A percentile compares a stretch with the other conserved stretches of the same genome.
These are phyloP conservation scores for Arachnomyces sp. DNA, from an alignment of 2,329 filamentous ascomycete species.

Conservation along the genomic window DNA sequence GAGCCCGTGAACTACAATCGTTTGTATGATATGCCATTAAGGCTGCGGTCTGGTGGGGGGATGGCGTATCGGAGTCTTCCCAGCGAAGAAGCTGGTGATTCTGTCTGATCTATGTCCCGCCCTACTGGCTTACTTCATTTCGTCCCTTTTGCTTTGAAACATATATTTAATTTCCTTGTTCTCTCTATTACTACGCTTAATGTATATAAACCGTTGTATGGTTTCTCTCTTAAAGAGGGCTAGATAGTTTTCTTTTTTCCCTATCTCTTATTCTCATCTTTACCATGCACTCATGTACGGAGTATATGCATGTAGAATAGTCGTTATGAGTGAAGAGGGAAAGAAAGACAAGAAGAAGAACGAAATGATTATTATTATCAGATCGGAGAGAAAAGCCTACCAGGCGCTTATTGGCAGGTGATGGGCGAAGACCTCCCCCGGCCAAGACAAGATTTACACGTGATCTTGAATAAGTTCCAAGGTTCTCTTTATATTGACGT, in stretches of 20 bases:
- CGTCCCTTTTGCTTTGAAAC: conserved; percentile 2
- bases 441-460: too few species aligned
- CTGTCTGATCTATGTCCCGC: conserved; percentile 12
- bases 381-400: too few species aligned
- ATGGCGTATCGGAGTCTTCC: conserved; percentile 53
- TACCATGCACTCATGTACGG: too few species aligned
- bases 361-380: too few species aligned
- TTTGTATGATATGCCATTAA: conserved; percentile 76
- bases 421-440: too few species aligned
- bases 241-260: background rate
- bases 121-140: conserved; percentile 4
- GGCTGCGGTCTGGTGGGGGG: conserved; percentile 50
- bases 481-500: too few species aligned
- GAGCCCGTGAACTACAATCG: conserved; percentile 75
- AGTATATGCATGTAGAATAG: too few species aligned
- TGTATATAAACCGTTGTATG: background rate
- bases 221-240: conserved; percentile 1
- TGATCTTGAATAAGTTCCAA: too few species aligned
- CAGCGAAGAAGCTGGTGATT: conserved; percentile 30
- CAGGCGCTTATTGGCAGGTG: too few species aligned
- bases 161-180: background rate
- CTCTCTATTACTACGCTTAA: background rate
- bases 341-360: too few species aligned
- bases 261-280: too few species aligned
- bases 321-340: too few species aligned